Percentiles rank a stretch among this genome's conserved stretches.
Conservation (phyloP, 805 yeast species). For the Yarrowia hollandica region DNA sequence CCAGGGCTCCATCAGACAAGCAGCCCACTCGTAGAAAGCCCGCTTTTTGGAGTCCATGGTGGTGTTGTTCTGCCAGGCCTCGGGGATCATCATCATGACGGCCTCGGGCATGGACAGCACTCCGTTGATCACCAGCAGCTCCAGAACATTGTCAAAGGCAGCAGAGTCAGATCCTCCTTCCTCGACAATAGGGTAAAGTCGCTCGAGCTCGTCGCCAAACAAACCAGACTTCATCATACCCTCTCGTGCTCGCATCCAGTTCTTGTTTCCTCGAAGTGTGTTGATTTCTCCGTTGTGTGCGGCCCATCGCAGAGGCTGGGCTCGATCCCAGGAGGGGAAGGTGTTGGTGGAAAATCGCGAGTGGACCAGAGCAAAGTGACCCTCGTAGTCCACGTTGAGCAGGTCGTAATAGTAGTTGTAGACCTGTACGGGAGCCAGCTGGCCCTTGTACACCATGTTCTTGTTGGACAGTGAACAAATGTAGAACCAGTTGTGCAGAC, state of each 20-base stretch:
- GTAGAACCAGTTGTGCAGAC: slow-evolving; percentile 96
- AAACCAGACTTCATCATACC: slow-evolving; percentile 88
- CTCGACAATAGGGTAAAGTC: slow-evolving; percentile 90
- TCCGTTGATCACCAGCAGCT: slow-evolving; percentile 87
- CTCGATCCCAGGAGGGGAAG: slow-evolving; percentile 99
- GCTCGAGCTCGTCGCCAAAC: slow-evolving; percentile 89
- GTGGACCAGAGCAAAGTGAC: slow-evolving; percentile 94
- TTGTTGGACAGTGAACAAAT: slow-evolving; percentile 87
- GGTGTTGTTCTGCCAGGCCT: slow-evolving; percentile 91
- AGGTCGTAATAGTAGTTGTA: slow-evolving; percentile 92
- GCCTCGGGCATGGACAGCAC: slow-evolving; percentile 93
- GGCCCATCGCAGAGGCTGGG: slow-evolving; percentile 95
- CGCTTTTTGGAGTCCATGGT: slow-evolving; percentile 86
- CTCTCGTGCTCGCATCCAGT: slow-evolving; percentile 99
- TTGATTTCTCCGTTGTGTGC: slow-evolving; percentile 99
- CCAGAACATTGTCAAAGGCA: slow-evolving; percentile 93
- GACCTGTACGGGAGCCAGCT: slow-evolving; percentile 93
- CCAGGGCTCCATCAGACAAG: slow-evolving; percentile 99
- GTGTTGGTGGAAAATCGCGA: slow-evolving; percentile 97
- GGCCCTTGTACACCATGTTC: slow-evolving; percentile 96
- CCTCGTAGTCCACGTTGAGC: slow-evolving; percentile 86
- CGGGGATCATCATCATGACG: slow-evolving; percentile 94
- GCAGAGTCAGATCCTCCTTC: slow-evolving; percentile 99
- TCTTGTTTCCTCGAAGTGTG: slow-evolving; percentile 95
- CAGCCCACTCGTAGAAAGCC: slow-evolving; percentile 99